Evolutionary conservation across 225 moss, liverwort and hornwort species (phyloP), one percentile per base, ranked within the genome.

Genomic region (Antitrichia curtipendula): DNA sequence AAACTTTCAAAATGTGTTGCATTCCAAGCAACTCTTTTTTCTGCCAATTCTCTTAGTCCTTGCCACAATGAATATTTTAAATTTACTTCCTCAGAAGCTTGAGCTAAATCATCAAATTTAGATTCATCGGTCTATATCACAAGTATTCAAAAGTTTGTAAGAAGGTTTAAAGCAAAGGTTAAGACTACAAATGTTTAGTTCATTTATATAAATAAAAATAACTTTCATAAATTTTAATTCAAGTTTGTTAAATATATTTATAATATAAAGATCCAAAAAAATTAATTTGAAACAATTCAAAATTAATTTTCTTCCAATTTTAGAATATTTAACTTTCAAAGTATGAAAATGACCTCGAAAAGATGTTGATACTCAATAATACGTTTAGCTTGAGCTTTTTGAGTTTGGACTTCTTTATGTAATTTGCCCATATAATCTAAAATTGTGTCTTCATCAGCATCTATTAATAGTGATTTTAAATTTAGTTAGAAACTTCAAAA

Each of bases 1-100:
- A 98, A 92, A 56, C 96, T 98, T 82, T 98, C 98, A 93, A 98
- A 98, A 89, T 97, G 98, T 14, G 95, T 97, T 62, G 95, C 91
- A 82, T 92, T 94, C 98, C 98, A 98, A 31, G 53, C 89, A 5
- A 90, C 71, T n/a, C 96, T 93, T 52, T 82, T 97, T 80, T 93
- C 90, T 17, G 80, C 91, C 18, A 98, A 78, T 75, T 97, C 95
- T 86, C 89, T 94, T 40, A 98, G 45, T 75, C 98, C 98, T 61
- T 90, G 79, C 98, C 98, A 97, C 16, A 98, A 85, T 31, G 95
- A 92, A 81, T 94, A 96, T 19, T 91, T 88, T 74, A 98, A 80
- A 43, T 91, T 94, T 7, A 97, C 95, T 88, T 98, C 98, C 9
- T 97, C 97, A 6, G 93, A 93, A 56, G 98, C 97, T 96, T 96